Base-by-base conservation (phyloP, 768 basidiomycete genomes). In the Stropharia rugosoannulata region DNA sequence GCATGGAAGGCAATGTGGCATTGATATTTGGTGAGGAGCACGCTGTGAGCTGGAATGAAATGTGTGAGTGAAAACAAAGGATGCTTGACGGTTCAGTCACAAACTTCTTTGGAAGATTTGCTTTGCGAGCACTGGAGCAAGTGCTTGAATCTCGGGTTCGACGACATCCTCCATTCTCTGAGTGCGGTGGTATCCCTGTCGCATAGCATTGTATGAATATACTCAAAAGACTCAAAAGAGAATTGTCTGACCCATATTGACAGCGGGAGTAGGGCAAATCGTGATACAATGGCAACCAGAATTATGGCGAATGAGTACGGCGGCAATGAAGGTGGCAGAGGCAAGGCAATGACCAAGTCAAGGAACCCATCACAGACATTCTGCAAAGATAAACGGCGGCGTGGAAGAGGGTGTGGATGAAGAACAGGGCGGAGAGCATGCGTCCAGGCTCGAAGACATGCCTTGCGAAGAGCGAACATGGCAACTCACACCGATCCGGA, bases 301-400 rank as follows among this genome's bases (percentile, higher is more conserved):
- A 93, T 85, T 56, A 93, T 90, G 2, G 89, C 85, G 1, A 84
- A 80, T 5, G 91, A 81, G 70, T 93, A 93, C 0, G 84, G 70
- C 0, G 91, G 90, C 59, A 84, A 75, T 10, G 78, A 80, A 0
- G 84, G 75, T 19, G 91, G 89, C 60, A 83, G 74, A 1, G 90
- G 90, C n/a, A 92, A 73, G 4, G 87, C 89, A 37, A 83, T 65
- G 19, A 90, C 86, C 47, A 92, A 72, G 75, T 93, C 90, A 12
- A 92, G 75, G 64, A 92, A 91, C 9, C 82, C 85, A 64, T 90
- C 77, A 36, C 80, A 77, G 52, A 86, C 67, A 41, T 64, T 66
- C 54, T 77, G 78, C 35, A 81, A 65, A 43, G 76, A 72, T 48
- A 63, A 70, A n/a, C 70, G 65, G 56, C 70, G 63, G 41, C 56